Evolutionary conservation across 2,329 filamentous ascomycete genomes (phyloP).

Genomic region (Calonectria pseudoturangicola): DNA sequence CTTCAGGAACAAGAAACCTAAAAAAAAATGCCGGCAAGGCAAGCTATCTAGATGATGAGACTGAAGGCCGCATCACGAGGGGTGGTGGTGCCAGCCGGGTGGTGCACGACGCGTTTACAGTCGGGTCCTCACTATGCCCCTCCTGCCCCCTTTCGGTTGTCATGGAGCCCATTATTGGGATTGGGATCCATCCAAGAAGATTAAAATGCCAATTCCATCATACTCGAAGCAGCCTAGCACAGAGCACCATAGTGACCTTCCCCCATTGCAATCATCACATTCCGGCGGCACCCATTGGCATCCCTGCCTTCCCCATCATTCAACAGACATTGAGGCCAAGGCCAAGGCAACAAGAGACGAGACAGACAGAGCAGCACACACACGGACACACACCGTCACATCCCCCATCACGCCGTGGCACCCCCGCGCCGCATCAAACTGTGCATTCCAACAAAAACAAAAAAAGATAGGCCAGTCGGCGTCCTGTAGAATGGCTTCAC

Average conservation of each 20-base stretch:
- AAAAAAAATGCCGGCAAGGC: not conserved
- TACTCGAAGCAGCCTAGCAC: slow-evolving; percentile 22
- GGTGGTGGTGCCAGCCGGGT: not conserved
- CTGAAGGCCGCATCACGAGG: not conserved
- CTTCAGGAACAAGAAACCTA: slow-evolving; percentile 8
- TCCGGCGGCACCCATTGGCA: slow-evolving; percentile 23
- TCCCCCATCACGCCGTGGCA: slow-evolving; percentile 14
- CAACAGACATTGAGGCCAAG: slow-evolving; percentile 26
- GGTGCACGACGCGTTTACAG: not conserved
- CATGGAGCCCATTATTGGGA: slow-evolving; percentile 24
- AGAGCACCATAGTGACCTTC: not conserved
- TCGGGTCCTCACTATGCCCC: not conserved
- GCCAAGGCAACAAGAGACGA: not conserved
- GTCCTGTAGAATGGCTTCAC: slow-evolving; percentile 17
- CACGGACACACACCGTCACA: slow-evolving; percentile 3
- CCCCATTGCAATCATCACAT: slow-evolving; percentile 28
- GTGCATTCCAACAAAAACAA: slow-evolving; percentile 18
- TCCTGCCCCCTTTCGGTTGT: slow-evolving; percentile 35
- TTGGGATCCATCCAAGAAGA: slow-evolving; percentile 21
- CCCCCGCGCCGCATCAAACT: slow-evolving; percentile 11
- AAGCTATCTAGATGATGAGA: not conserved
- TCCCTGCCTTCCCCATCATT: slow-evolving; percentile 40
- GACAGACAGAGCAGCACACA: not conserved
- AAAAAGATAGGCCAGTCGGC: not conserved
- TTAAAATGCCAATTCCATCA: slow-evolving; percentile 21